Evolutionary conservation across 352 stramenopile genomes (phyloP).

Genomic region (Phytophthora brassicae): DNA sequence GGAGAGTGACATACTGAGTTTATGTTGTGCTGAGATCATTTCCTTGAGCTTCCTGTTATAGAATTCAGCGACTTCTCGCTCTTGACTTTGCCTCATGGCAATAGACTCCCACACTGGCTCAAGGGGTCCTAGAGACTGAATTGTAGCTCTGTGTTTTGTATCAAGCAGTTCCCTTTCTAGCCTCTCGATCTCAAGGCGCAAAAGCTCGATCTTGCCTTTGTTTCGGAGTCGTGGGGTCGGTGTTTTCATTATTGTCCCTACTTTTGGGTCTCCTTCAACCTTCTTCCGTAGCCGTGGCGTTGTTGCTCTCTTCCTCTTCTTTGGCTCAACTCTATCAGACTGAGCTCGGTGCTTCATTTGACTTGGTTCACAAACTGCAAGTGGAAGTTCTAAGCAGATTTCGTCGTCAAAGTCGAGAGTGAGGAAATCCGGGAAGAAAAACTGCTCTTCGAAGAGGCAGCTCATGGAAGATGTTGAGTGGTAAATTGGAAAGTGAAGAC

Average conservation of each 20-base stretch:
- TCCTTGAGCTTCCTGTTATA: conserved; percentile 21
- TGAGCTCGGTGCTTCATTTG: background rate
- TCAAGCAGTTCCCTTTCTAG: conserved; percentile 23
- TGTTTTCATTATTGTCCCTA: background rate
- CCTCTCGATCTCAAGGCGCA: conserved; percentile 20
- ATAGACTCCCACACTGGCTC: conserved; percentile 18
- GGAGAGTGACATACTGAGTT: conserved; percentile 16
- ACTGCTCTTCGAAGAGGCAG: conserved; percentile 9
- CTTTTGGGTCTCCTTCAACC: background rate
- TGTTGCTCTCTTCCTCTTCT: too few species aligned
- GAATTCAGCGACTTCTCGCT: conserved; percentile 15
- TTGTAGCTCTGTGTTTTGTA: background rate
- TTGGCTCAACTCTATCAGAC: too few species aligned
- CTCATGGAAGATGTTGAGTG: conserved; percentile 13
- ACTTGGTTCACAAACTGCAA: background rate
- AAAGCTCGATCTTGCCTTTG: conserved; percentile 29
- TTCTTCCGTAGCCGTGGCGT: too few species aligned
- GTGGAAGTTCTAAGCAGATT: background rate
- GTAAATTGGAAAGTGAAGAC: conserved; percentile 8
- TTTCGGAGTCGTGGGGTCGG: conserved; percentile 16
- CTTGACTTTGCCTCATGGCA: conserved; percentile 16
- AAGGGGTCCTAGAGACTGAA: background rate
- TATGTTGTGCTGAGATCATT: conserved; percentile 18
- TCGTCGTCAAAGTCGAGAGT: conserved; percentile 17
- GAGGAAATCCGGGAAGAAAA: conserved; percentile 18